Evolutionary conservation across 495 filamentous ascomycete species (phyloP).

Genomic region (Copromyces sp.): DNA sequence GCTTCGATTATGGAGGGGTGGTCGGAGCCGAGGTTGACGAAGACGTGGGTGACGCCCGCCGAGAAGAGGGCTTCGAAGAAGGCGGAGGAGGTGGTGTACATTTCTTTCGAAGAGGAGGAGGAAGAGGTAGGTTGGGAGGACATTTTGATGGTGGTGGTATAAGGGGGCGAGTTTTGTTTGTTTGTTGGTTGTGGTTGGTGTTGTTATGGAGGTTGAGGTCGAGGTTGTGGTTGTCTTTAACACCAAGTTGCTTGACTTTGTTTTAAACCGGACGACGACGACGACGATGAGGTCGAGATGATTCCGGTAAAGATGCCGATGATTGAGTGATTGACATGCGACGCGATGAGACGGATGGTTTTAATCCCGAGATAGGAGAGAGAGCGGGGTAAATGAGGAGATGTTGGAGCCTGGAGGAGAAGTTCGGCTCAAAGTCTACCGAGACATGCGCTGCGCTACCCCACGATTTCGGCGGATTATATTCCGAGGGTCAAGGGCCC

Average conservation of each 20-base stretch:
- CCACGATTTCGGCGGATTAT: neutral
- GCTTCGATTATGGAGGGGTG: constrained; percentile 89
- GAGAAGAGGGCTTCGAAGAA: constrained; percentile 96
- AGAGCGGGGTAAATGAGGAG: neutral
- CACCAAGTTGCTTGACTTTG: neutral
- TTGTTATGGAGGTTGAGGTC: neutral
- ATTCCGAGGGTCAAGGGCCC: neutral
- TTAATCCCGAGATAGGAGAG: neutral
- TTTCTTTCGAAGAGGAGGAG: constrained; percentile 9
- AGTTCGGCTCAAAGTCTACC: neutral
- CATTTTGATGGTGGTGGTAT: neutral
- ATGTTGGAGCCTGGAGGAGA: neutral
- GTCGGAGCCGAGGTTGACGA: constrained; percentile 93
- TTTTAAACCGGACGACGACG: neutral
- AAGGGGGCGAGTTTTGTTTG: neutral
- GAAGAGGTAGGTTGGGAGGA: neutral
- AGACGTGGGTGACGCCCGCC: constrained; percentile 79
- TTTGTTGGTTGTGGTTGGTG: neutral
- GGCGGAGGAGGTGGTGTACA: constrained; percentile 51
- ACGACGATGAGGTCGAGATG: neutral
- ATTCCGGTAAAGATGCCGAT: neutral
- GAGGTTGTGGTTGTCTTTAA: neutral
- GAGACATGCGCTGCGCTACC: neutral
- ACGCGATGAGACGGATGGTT: neutral
- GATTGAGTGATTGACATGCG: neutral